phyloP scores from a whole-genome alignment of 805 yeast species.

The Allodekkera sacchari region DNA sequence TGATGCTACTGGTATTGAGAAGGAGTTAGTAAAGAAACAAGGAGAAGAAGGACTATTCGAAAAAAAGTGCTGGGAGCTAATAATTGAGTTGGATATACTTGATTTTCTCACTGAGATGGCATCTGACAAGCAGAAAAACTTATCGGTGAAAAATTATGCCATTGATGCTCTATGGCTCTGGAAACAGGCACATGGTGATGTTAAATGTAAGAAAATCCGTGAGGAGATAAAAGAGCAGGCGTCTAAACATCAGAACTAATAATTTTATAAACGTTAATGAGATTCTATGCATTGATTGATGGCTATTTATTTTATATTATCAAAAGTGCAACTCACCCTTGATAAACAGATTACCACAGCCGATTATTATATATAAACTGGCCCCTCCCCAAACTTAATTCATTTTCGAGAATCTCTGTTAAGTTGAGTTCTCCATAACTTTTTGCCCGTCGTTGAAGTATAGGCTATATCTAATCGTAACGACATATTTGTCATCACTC shows the following conservation, averaged over 20 bases:
- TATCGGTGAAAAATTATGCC: slow-evolving; percentile 77
- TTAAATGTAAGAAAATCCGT: slow-evolving; percentile 13
- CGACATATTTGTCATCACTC: slow-evolving; percentile 10
- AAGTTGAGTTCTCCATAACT: no score
- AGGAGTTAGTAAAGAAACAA: slow-evolving; percentile 23
- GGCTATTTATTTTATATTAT: no score
- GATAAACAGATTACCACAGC: no score
- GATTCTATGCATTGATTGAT: background rate
- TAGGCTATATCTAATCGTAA: no score
- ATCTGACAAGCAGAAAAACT: slow-evolving; percentile 50
- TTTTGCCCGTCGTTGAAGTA: no score
- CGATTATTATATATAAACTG: no score
- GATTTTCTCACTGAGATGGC: slow-evolving; percentile 62
- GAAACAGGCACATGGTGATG: slow-evolving; percentile 47
- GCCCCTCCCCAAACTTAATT: no score
- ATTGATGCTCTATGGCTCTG: slow-evolving; percentile 88
- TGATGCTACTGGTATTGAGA: slow-evolving; percentile 25
- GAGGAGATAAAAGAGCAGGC: slow-evolving; percentile 4
- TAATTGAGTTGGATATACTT: slow-evolving; percentile 52
- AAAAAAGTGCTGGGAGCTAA: slow-evolving; percentile 59
- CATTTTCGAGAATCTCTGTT: no score
- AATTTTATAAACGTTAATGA: background rate
- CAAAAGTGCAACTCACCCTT: no score
- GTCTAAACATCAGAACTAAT: slow-evolving; percentile 1
- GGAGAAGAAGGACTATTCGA: slow-evolving; percentile 37